These are phyloP conservation scores for Teratosphaeria nubilosa DNA, from an alignment of 2,329 filamentous ascomycete species.

Conservation along the genomic window DNA sequence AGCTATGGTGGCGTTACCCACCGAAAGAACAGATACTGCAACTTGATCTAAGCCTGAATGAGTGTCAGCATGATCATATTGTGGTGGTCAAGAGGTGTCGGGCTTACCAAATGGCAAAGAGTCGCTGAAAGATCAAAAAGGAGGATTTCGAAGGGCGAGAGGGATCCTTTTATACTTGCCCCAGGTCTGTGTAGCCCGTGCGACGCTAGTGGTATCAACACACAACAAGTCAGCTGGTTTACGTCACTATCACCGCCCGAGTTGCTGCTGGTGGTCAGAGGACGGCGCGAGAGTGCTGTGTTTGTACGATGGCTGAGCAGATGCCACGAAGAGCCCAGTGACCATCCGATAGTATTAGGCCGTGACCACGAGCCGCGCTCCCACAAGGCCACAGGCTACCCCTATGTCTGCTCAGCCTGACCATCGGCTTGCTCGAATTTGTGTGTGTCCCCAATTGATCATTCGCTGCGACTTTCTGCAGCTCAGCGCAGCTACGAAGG, in stretches of 20 bases:
- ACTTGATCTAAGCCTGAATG: slow-evolving; percentile 2
- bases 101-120: slow-evolving; percentile 2
- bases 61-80: not conserved
- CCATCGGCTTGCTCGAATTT: not conserved
- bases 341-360: too few species aligned
- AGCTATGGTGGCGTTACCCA: slow-evolving; percentile 84
- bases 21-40: slow-evolving; percentile 59
- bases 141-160: not conserved
- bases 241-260: too few species aligned
- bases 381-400: too few species aligned
- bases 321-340: too few species aligned
- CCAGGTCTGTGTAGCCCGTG: not conserved
- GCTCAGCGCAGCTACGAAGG: not conserved
- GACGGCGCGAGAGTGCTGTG: too few species aligned
- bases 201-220: not conserved
- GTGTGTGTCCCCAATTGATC: not conserved
- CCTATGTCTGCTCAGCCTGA: not conserved
- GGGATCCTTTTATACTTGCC: not conserved
- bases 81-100: not conserved
- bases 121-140: not conserved
- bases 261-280: too few species aligned
- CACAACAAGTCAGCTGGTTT: not conserved
- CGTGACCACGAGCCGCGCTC: too few species aligned
- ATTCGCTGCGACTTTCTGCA: not conserved
- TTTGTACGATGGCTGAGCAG: too few species aligned